A percentile compares a stretch with the other conserved stretches of the same genome.
phyloP scores from a whole-genome alignment of 306 rosid genomes.

The Citrullus amarus region DNA sequence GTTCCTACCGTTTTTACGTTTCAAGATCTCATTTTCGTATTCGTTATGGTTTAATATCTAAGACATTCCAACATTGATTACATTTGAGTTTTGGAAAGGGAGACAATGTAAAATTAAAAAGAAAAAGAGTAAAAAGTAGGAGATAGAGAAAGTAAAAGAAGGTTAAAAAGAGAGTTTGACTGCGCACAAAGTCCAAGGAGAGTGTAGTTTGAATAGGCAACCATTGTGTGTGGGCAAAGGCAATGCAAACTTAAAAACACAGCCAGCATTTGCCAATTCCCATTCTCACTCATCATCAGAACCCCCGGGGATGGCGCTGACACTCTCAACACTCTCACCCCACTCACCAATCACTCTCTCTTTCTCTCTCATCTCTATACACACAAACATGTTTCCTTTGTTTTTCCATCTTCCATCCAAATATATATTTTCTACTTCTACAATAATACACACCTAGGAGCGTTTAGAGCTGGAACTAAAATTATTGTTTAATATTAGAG shows the following conservation, averaged over 20 bases:
- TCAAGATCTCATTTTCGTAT: too few species aligned
- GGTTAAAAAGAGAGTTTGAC: slow-evolving; percentile 13
- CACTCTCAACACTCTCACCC: neutral
- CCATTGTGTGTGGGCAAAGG: slow-evolving; percentile 47
- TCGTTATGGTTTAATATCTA: too few species aligned
- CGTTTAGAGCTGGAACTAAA: too few species aligned
- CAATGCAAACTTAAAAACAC: neutral
- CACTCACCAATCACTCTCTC: neutral
- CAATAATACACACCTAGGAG: too few species aligned
- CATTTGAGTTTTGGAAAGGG: too few species aligned
- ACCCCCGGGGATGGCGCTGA: slow-evolving; percentile 11
- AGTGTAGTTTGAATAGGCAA: slow-evolving; percentile 82
- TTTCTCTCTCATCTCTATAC: neutral
- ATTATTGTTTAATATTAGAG: too few species aligned
- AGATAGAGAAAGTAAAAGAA: neutral
- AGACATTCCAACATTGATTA: too few species aligned
- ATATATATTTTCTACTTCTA: too few species aligned
- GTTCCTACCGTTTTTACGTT: too few species aligned
- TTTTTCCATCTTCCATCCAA: too few species aligned
- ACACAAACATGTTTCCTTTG: too few species aligned
- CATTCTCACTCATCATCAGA: neutral
- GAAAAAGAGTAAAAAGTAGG: neutral
- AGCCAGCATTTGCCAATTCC: neutral
- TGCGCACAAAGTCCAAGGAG: slow-evolving; percentile 26
- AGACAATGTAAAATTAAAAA: too few species aligned